phyloP scores from a whole-genome alignment of 164 flowering plant genomes.

The Liriodendron chinense region DNA sequence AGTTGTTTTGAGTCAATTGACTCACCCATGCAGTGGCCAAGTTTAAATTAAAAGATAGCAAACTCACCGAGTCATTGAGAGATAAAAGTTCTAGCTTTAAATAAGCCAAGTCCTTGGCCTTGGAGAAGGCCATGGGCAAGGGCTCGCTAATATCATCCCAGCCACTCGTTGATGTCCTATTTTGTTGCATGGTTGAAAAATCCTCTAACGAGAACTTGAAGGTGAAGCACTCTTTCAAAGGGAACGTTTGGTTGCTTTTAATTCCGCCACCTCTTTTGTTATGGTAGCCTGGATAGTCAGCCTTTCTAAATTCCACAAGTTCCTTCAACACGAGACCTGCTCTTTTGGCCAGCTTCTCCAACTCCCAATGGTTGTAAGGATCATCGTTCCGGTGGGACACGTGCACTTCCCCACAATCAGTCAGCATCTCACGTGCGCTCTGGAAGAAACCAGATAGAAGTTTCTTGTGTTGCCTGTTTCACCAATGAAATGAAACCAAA shows the following conservation, averaged over 20 bases:
- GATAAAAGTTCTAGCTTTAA: too few species aligned
- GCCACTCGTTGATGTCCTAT: too few species aligned
- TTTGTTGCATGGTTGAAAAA: too few species aligned
- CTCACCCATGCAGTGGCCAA: too few species aligned
- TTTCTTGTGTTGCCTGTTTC: slow-evolving; percentile 23
- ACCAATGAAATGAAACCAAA: not conserved
- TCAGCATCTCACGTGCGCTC: slow-evolving; percentile 33
- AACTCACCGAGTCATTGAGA: too few species aligned
- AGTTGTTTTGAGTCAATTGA: too few species aligned
- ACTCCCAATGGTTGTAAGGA: slow-evolving; percentile 37
- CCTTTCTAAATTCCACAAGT: slow-evolving; percentile 11
- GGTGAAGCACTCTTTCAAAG: too few species aligned
- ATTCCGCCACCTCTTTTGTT: slow-evolving; percentile 29
- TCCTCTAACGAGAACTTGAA: slow-evolving; percentile 5
- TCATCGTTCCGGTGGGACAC: slow-evolving; percentile 32
- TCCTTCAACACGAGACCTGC: slow-evolving; percentile 28
- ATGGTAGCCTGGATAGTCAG: slow-evolving; percentile 40
- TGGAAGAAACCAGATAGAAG: slow-evolving; percentile 31
- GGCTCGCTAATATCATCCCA: too few species aligned
- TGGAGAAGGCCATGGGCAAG: too few species aligned
- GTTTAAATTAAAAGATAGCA: too few species aligned
- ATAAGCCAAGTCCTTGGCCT: too few species aligned
- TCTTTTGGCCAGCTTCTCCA: slow-evolving; percentile 24
- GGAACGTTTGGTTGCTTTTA: too few species aligned
- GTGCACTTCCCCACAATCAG: slow-evolving; percentile 36